phyloP scores from a whole-genome alignment of 345 rosid species.

The Hibiscus syriacus region DNA sequence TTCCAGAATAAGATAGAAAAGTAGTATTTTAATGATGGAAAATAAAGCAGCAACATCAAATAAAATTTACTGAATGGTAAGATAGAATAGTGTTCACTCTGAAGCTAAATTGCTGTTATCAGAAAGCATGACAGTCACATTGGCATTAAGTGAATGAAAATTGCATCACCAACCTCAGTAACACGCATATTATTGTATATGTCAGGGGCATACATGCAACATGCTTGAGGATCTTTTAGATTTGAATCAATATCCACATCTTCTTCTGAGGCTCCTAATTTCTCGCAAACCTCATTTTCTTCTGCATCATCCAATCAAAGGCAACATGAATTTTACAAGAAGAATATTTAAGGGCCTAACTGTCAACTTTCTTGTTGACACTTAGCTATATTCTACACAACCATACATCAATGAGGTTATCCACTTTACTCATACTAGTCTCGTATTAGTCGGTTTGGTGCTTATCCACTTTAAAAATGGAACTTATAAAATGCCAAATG shows the following conservation, averaged over 20 bases:
- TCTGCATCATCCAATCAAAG: conserved; percentile 36
- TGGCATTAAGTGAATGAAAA: conserved; percentile 8
- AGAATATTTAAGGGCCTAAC: neutral
- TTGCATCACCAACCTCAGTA: conserved; percentile 56
- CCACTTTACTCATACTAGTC: neutral
- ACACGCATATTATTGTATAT: conserved; percentile 50
- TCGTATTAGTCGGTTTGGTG: neutral
- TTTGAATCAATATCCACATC: conserved; percentile 71
- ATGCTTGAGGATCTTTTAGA: conserved; percentile 52
- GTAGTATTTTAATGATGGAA: neutral
- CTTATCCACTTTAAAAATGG: too few relatives aligned
- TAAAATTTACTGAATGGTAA: neutral
- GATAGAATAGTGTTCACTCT: neutral
- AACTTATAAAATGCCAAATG: neutral
- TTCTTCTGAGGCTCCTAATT: conserved; percentile 23
- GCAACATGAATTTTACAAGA: conserved; percentile 3
- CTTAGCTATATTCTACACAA: conserved; percentile 1
- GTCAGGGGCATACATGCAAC: conserved; percentile 72
- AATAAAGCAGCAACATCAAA: neutral
- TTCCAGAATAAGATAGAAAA: neutral
- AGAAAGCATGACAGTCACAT: conserved; percentile 1
- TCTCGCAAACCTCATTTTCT: conserved; percentile 28
- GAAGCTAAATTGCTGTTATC: neutral
- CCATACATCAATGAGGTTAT: neutral
- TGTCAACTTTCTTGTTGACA: neutral